A percentile compares a stretch with the other conserved stretches of the same genome.
These are phyloP conservation scores for Epithemia pelagica DNA, from an alignment of 108 stramenopile species.

Conservation along the genomic window DNA sequence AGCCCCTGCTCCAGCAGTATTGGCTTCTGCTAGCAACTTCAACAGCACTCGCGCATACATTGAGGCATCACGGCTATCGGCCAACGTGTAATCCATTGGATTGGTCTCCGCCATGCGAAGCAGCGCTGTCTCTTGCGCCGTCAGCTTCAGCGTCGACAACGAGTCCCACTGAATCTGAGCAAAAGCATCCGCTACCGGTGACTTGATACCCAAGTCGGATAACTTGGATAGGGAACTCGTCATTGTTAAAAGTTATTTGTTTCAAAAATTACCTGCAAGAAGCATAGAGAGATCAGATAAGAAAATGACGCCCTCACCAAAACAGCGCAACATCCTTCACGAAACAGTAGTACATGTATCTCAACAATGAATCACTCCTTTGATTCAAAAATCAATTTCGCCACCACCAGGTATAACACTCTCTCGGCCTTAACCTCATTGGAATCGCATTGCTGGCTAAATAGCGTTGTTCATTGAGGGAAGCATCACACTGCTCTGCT, in stretches of 20 bases:
- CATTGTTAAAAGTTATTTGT: neutral
- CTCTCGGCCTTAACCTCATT: no score
- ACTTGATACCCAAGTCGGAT: conserved; percentile 15
- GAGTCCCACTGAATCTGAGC: conserved; percentile 76
- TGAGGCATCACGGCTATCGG: conserved; percentile 82
- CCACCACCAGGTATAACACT: no score
- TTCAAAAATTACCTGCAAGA: no score
- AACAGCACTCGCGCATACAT: conserved; percentile 86
- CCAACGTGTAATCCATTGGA: conserved; percentile 82
- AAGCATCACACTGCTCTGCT: no score
- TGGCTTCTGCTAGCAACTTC: conserved; percentile 76
- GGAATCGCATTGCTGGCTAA: no score
- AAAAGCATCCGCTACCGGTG: conserved; percentile 68
- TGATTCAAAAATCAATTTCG: no score
- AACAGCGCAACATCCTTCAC: no score
- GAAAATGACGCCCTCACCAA: no score
- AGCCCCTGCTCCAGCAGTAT: conserved; percentile 57
- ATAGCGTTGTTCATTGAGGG: no score
- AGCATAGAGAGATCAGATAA: no score
- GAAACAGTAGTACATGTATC: no score
- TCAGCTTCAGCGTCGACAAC: conserved; percentile 65
- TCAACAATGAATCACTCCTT: no score
- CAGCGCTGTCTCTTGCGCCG: conserved; percentile 81
- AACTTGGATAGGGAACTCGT: neutral
- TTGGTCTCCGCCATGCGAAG: conserved; percentile 88